These are phyloP conservation scores for Phaffomyces thermotolerans DNA, from an alignment of 805 yeast species.

Conservation along the genomic window DNA sequence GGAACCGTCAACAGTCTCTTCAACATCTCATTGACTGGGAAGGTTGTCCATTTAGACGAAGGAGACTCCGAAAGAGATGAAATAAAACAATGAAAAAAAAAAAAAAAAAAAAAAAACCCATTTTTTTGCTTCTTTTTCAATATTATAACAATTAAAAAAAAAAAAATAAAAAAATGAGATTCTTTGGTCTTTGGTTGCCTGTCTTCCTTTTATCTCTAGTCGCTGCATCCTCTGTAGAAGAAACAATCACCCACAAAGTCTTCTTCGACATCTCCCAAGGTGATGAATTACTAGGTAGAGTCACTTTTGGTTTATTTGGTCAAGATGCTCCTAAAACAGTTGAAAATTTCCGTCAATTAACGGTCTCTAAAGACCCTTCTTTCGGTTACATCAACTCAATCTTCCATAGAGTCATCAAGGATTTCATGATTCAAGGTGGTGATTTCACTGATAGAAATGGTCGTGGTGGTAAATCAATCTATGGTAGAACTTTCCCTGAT, in stretches of 20 bases:
- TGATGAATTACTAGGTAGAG: conserved; percentile 67
- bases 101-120: not conserved
- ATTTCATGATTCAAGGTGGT: conserved; percentile 96
- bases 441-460: conserved; percentile 84
- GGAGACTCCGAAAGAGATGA: not conserved
- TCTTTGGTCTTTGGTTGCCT: conserved; percentile 9
- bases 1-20: conserved; percentile 22
- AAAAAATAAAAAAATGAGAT: not conserved
- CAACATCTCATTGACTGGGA: conserved; percentile 18
- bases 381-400: conserved; percentile 55
- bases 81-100: not conserved
- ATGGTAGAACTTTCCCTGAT: conserved; percentile 56
- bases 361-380: conserved; percentile 65
- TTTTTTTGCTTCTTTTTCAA: not conserved
- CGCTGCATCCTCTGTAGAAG: conserved; percentile 11
- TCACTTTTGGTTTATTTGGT: conserved; percentile 84
- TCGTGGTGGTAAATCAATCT: conserved; percentile 86
- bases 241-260: conserved; percentile 62
- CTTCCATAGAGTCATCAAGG: conserved; percentile 70
- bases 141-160: not conserved
- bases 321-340: conserved; percentile 81
- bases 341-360: conserved; percentile 78
- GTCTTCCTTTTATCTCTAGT: not conserved
- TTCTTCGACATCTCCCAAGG: conserved; percentile 84
- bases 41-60: conserved; percentile 17